phyloP scores from a whole-genome alignment of 257 asterid genomes.

The Coffea eugenioides region DNA sequence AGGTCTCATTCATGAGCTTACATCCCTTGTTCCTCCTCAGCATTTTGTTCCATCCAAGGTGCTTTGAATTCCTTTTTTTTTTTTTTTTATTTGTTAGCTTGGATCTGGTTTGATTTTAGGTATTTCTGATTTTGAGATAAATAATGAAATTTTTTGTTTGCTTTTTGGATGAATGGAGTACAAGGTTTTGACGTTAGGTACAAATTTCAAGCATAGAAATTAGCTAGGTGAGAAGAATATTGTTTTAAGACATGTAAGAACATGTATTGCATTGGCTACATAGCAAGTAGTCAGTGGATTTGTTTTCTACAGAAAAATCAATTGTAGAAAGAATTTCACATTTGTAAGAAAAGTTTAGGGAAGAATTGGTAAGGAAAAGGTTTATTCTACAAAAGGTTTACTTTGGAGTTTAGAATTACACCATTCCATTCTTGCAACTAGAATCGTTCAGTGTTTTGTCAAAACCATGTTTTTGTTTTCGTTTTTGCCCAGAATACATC shows the following conservation, averaged over 20 bases:
- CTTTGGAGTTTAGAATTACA: too few relatives aligned
- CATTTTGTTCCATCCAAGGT: slow-evolving; percentile 28
- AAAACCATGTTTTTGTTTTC: too few relatives aligned
- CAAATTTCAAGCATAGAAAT: neutral
- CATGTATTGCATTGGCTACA: neutral
- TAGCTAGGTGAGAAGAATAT: neutral
- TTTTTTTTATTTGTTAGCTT: neutral
- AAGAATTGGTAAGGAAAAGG: too few relatives aligned
- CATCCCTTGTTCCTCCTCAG: slow-evolving; percentile 28
- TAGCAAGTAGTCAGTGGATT: neutral
- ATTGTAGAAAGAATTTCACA: too few relatives aligned
- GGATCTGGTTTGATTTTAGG: too few relatives aligned
- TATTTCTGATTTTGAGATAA: too few relatives aligned
- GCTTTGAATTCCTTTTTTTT: neutral
- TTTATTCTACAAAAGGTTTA: too few relatives aligned
- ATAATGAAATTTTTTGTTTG: neutral
- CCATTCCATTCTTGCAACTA: too few relatives aligned
- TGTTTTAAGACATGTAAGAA: neutral
- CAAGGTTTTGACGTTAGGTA: neutral
- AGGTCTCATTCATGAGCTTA: slow-evolving; percentile 16
- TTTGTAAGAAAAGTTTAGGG: too few relatives aligned
- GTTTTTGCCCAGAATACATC: too few relatives aligned
- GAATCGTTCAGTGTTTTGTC: too few relatives aligned
- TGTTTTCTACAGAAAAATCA: too few relatives aligned
- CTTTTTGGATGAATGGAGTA: neutral